A percentile compares a stretch with the other conserved stretches of the same genome.
Conservation (phyloP, 2,329 filamentous ascomycete species). For the Westerdykella sp. region DNA sequence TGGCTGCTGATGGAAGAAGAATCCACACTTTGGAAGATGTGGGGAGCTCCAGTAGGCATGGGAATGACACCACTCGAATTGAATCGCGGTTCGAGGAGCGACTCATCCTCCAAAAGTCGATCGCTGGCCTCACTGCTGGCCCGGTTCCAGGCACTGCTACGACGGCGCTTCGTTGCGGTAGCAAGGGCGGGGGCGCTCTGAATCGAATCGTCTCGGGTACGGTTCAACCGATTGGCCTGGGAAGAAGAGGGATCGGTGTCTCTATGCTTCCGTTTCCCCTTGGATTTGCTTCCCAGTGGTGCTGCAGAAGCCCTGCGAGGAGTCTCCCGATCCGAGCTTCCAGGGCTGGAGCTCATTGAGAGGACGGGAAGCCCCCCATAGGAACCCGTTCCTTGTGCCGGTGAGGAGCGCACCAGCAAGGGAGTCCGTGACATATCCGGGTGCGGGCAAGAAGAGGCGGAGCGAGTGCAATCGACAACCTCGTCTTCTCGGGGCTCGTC, state of each 20-base stretch:
- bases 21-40: slow-evolving; percentile 20
- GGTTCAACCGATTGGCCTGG: slow-evolving; percentile 9
- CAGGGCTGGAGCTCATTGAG: slow-evolving; percentile 32
- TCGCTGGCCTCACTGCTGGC: slow-evolving; percentile 20
- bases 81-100: slow-evolving; percentile 29
- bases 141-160: slow-evolving; percentile 11
- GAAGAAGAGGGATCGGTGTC: slow-evolving; percentile 15
- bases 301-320: no score
- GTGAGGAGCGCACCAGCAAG: slow-evolving; percentile 54
- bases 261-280: slow-evolving; percentile 32
- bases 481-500: slow-evolving; percentile 18
- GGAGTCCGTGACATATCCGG: slow-evolving; percentile 47
- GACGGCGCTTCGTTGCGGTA: slow-evolving; percentile 17
- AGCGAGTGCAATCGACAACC: slow-evolving; percentile 5
- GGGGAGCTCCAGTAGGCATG: slow-evolving; percentile 15
- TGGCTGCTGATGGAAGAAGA: slow-evolving; percentile 27
- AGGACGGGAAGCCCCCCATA: slow-evolving; percentile 53
- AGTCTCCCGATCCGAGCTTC: slow-evolving; percentile 22
- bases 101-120: slow-evolving; percentile 22
- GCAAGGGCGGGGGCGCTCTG: slow-evolving; percentile 16
- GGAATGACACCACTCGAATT: slow-evolving; percentile 23
- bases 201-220: slow-evolving; percentile 12
- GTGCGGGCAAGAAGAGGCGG: slow-evolving; percentile 11
- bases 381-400: slow-evolving; percentile 54
- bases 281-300: slow-evolving; percentile 15